These are phyloP conservation scores for Backusella macrospora DNA, from an alignment of 192 early-diverging fungal genomes.

Conservation along the genomic window DNA sequence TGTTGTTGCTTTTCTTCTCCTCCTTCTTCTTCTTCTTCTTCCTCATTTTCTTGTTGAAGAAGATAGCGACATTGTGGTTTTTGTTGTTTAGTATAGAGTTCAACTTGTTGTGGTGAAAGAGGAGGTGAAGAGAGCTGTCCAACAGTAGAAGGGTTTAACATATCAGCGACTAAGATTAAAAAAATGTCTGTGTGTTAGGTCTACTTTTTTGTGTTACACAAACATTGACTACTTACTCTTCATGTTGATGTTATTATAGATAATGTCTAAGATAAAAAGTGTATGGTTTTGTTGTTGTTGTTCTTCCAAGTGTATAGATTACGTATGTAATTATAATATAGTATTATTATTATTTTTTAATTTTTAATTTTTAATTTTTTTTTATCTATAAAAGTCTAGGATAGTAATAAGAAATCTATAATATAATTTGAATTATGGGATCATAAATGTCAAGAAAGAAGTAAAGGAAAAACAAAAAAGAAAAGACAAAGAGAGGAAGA, in stretches of 20 bases:
- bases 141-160: constrained; percentile 24
- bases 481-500: not conserved
- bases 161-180: constrained; percentile 24
- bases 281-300: not conserved
- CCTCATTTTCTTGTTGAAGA: not conserved
- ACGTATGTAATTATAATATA: too few relatives aligned
- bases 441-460: not conserved
- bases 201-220: not conserved
- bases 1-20: not conserved
- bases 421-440: not conserved
- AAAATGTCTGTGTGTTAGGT: constrained; percentile 13
- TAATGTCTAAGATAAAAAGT: not conserved
- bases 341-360: not conserved
- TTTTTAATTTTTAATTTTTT: not conserved
- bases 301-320: not conserved
- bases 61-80: too few relatives aligned
- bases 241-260: constrained; percentile 4
- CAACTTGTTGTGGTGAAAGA: constrained; percentile 14
- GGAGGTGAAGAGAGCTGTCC: not conserved
- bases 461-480: not conserved
- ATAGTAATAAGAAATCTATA: constrained; percentile 1
- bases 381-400: not conserved
- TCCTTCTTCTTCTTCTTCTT: not conserved
- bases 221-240: constrained; percentile 11
- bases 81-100: not conserved